phyloP scores from a whole-genome alignment of 2,329 filamentous ascomycete species.

The Paraphaeosphaeria minitans region DNA sequence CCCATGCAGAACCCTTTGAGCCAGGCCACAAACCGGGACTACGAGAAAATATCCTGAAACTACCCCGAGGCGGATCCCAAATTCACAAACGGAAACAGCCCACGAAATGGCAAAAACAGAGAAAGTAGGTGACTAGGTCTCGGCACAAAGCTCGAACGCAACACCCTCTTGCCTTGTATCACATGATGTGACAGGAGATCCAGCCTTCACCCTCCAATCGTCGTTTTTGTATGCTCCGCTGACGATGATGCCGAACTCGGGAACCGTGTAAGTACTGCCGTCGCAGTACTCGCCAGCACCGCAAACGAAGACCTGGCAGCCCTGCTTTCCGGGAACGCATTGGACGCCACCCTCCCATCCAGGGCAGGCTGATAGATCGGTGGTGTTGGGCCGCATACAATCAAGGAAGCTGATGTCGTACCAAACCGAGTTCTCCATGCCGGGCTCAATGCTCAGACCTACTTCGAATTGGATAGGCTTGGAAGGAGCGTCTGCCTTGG shows the following conservation, averaged over 20 bases:
- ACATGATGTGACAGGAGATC: background rate
- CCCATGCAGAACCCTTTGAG: background rate
- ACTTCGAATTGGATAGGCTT: conserved; percentile 12
- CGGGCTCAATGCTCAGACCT: background rate
- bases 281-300: conserved; percentile 15
- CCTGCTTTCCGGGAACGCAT: conserved; percentile 1
- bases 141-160: conserved; percentile 6
- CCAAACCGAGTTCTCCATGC: background rate
- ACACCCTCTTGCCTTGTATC: background rate
- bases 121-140: background rate
- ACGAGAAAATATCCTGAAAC: background rate
- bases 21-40: background rate
- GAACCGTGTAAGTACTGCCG: conserved; percentile 10
- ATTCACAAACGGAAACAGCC: background rate
- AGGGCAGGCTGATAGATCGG: conserved; percentile 11
- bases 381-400: conserved; percentile 8
- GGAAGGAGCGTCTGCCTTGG: background rate
- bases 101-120: background rate
- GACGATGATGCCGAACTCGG: conserved; percentile 11
- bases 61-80: no score
- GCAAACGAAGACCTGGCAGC: conserved; percentile 14
- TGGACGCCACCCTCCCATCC: conserved; percentile 16
- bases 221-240: background rate
- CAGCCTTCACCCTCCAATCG: background rate
- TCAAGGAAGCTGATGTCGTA: conserved; percentile 18